phyloP scores from a whole-genome alignment of 768 basidiomycete genomes.

The Dacryopinax primogenitus region DNA sequence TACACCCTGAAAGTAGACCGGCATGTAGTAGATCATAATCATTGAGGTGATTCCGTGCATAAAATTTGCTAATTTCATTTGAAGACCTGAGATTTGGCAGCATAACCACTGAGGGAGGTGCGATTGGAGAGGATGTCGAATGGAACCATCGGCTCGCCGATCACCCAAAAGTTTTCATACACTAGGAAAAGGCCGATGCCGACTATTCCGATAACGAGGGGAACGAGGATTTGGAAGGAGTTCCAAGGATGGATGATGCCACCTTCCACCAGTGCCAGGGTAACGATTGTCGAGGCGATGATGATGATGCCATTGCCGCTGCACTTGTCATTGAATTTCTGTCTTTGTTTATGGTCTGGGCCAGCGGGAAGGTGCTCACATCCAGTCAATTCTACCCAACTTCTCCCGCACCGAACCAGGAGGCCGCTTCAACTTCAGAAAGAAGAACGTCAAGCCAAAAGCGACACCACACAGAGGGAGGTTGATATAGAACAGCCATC shows the following conservation, averaged over 20 bases:
- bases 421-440: constrained; percentile 13
- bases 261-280: constrained; percentile 32
- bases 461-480: too few species aligned
- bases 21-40: constrained; percentile 16
- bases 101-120: constrained; percentile 21
- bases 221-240: constrained; percentile 30
- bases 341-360: neutral
- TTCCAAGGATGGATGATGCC: constrained; percentile 34
- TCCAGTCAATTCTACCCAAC: constrained; percentile 14
- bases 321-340: neutral
- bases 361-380: neutral
- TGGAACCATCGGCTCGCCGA: constrained; percentile 27
- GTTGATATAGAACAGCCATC: too few species aligned
- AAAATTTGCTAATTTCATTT: too few species aligned
- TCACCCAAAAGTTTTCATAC: constrained; percentile 29
- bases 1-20: constrained; percentile 22
- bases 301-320: constrained; percentile 22
- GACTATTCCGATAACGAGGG: constrained; percentile 31
- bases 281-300: constrained; percentile 29
- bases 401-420: constrained; percentile 9
- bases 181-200: constrained; percentile 29
- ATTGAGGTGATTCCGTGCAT: constrained; percentile 17
- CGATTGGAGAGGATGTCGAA: constrained; percentile 24
- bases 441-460: too few species aligned
- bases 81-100: too few species aligned